A percentile compares a stretch with the other conserved stretches of the same genome.
phyloP scores from a whole-genome alignment of 345 rosid genomes.

The Hirschfeldia incana region DNA sequence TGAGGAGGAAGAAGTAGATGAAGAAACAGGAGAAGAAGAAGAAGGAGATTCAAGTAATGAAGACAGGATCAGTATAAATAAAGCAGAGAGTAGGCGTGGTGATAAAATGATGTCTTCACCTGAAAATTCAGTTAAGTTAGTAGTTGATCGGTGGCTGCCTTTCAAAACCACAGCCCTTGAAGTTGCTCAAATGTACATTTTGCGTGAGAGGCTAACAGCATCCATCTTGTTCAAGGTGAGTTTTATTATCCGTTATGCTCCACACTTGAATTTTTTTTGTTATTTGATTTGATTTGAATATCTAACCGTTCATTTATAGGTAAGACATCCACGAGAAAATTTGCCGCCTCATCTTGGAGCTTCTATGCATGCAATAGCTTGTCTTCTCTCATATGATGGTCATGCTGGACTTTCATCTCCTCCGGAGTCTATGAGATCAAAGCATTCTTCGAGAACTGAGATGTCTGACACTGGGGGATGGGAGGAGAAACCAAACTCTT shows the following conservation, averaged over 20 bases:
- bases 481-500: conserved; percentile 37
- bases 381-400: conserved; percentile 66
- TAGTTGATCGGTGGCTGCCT: conserved; percentile 83
- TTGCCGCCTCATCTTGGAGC: conserved; percentile 76
- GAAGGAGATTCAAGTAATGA: conserved; percentile 50
- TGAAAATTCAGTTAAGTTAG: conserved; percentile 58
- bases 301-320: conserved; percentile 44
- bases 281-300: background rate
- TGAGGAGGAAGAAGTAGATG: conserved; percentile 39
- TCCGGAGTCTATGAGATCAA: conserved; percentile 42
- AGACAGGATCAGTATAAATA: too few species aligned
- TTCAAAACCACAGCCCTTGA: conserved; percentile 73
- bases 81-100: conserved; percentile 38
- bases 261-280: background rate
- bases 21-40: conserved; percentile 36
- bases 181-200: conserved; percentile 84
- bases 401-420: conserved; percentile 47
- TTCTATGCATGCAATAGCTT: conserved; percentile 55
- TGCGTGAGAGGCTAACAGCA: conserved; percentile 72
- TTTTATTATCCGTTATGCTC: background rate
- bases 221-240: conserved; percentile 79
- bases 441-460: conserved; percentile 52
- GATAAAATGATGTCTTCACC: conserved; percentile 74
- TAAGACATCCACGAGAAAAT: conserved; percentile 53
- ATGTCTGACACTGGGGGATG: conserved; percentile 35